These are phyloP conservation scores for Arabis hirsuta DNA, from an alignment of 345 rosid species.

Conservation along the genomic window DNA sequence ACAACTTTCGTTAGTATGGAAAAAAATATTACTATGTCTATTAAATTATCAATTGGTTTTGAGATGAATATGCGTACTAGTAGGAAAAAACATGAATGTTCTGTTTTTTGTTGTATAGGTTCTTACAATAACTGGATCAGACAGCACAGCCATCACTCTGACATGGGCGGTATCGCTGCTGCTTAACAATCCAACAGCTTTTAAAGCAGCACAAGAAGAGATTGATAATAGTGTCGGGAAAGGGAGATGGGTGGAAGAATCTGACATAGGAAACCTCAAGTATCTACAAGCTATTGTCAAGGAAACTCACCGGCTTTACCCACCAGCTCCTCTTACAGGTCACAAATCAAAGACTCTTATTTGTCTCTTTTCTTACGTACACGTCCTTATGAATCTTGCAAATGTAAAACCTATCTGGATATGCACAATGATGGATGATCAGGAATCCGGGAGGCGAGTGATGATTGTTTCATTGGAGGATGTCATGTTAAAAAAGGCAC, in stretches of 20 bases:
- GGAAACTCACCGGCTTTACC: constrained; percentile 60
- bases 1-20: background rate
- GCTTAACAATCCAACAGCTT: constrained; percentile 47
- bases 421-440: constrained; percentile 6
- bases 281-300: constrained; percentile 64
- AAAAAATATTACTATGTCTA: too few species aligned
- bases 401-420: background rate
- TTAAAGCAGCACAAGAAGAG: constrained; percentile 59
- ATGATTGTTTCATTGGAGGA: constrained; percentile 51
- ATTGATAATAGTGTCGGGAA: constrained; percentile 53
- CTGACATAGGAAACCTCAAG: constrained; percentile 52
- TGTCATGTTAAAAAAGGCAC: constrained; percentile 56
- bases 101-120: constrained; percentile 39
- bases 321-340: constrained; percentile 59
- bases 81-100: background rate
- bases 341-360: background rate
- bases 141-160: constrained; percentile 51
- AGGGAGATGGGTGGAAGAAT: constrained; percentile 57
- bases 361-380: background rate
- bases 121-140: constrained; percentile 58
- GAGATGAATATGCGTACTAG: background rate
- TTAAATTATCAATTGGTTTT: too few species aligned
- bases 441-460: constrained; percentile 56
- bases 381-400: background rate
- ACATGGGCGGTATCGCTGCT: constrained; percentile 59